Percentiles rank a stretch among this genome's conserved stretches.
phyloP scores from a whole-genome alignment of 2,329 filamentous ascomycete genomes.

The Penicillium sp. region DNA sequence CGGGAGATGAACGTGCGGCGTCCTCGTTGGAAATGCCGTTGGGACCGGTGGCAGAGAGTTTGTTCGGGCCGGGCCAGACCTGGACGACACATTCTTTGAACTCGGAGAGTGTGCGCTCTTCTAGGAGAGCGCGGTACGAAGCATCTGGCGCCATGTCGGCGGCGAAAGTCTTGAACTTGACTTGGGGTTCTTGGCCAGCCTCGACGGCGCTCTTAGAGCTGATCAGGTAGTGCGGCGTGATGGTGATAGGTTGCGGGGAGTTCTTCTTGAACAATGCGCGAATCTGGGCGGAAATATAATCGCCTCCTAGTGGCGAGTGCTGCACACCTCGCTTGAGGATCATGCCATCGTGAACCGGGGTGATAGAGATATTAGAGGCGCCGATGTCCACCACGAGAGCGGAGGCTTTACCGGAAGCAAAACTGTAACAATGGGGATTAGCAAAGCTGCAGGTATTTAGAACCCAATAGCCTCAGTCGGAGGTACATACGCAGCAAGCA shows the following conservation, averaged over 20 bases:
- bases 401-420: constrained; percentile 89
- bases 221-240: constrained; percentile 85
- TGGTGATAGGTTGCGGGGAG: constrained; percentile 66
- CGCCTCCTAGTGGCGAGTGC: constrained; percentile 79
- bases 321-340: constrained; percentile 88
- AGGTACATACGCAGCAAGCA: constrained; percentile 69
- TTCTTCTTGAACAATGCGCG: constrained; percentile 73
- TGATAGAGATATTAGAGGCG: constrained; percentile 83
- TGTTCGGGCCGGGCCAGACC: constrained; percentile 80
- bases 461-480: not conserved
- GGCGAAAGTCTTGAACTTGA: constrained; percentile 70
- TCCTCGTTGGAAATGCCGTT: constrained; percentile 70
- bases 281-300: constrained; percentile 88
- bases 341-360: constrained; percentile 91
- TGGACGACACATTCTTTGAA: constrained; percentile 98
- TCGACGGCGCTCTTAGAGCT: constrained; percentile 87
- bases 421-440: constrained; percentile 45
- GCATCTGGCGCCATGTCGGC: constrained; percentile 57
- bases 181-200: constrained; percentile 76
- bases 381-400: constrained; percentile 91
- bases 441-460: not conserved
- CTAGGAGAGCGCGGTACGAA: constrained; percentile 80
- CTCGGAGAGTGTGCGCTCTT: constrained; percentile 89
- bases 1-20: constrained; percentile 68
- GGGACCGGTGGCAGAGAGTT: constrained; percentile 55